Evolutionary conservation across 2,329 filamentous ascomycete genomes (phyloP).

Genomic region (Aureobasidium sp.): DNA sequence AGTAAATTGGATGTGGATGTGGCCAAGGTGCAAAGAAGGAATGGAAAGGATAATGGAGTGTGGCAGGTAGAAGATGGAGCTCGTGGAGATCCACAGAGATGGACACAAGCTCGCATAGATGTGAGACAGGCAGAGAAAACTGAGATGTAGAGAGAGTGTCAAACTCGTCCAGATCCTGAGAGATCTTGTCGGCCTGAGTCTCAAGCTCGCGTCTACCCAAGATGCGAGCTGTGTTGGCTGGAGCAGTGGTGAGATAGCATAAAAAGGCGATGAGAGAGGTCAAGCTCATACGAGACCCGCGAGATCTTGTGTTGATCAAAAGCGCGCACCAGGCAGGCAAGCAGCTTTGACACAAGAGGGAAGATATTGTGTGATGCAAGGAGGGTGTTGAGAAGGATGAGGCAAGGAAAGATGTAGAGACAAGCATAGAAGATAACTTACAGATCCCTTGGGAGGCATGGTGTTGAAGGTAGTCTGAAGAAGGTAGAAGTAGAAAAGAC

Average conservation of each 20-base stretch:
- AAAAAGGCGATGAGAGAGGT: not conserved
- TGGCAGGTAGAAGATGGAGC: not conserved
- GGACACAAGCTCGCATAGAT: not conserved
- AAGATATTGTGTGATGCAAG: not conserved
- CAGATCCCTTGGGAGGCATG: conserved; percentile 5
- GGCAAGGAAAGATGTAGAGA: not conserved
- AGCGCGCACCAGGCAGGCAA: not conserved
- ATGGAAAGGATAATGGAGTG: not conserved
- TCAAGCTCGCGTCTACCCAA: not conserved
- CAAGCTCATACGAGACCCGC: no score
- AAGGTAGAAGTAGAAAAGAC: not conserved
- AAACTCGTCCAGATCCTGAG: not conserved
- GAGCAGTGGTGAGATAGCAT: not conserved
- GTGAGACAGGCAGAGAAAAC: not conserved
- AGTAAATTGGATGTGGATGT: not conserved
- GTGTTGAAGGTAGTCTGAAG: not conserved
- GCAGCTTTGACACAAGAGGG: not conserved
- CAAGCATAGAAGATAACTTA: not conserved
- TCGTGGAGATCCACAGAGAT: not conserved
- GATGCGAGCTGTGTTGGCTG: not conserved
- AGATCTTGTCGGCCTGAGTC: not conserved
- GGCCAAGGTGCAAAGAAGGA: not conserved
- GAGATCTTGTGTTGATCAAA: not conserved
- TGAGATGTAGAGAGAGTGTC: not conserved
- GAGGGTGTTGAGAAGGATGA: not conserved